Evolutionary conservation across 2,329 filamentous ascomycete genomes (phyloP), one percentile per base, ranked within the genome.

Genomic region (Elsinoe fawcettii): DNA sequence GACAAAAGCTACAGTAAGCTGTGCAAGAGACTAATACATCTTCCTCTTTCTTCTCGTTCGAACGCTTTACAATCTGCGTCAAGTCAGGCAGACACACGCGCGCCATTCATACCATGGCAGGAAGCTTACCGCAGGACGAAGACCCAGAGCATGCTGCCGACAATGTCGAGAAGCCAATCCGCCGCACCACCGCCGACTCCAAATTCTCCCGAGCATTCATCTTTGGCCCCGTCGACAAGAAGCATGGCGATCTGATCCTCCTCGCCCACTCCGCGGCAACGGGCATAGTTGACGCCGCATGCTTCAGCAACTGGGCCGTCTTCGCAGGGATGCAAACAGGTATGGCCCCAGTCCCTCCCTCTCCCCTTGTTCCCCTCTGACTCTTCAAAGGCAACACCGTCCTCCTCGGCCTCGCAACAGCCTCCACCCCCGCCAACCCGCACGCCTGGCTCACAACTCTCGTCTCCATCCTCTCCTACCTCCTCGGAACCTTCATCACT

Each of bases 371-470:
- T n/a, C 18, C 27, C 23, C 55, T 39, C 18, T 37, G 8, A 47
- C 22, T 30, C 23, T 16, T 8, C 16, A 12, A 70, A 73, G 81
- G 81, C 37, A 85, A 85, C 68, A 84, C 82, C 8, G 78, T 85
- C 63, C 83, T 84, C 69, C 74, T 85, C 37, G 81, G 79, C 16
- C 77, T 85, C 20, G 81, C 80, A 57, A 77, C 80, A 11, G 76
- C 80, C 2, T 69, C 70, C 27, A 78, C 81, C 47, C 80, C 72
- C 18, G 71, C 71, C 14, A 69, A 79, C 58, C 78, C 78, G 2
- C 73, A 73, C 56, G 80, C 77, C 56, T 82, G 77, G 79, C 69
- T 78, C 54, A 78, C 75, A 58, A 78, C 78, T 2, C 71, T 79
- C 18, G 70, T 75, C 60, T 83, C 81, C 55, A 79, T 82, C 61